A percentile compares a stretch with the other conserved stretches of the same genome.
These are phyloP conservation scores for Pisolithus thermaeus DNA, from an alignment of 1,284 basidiomycete species.

Conservation along the genomic window DNA sequence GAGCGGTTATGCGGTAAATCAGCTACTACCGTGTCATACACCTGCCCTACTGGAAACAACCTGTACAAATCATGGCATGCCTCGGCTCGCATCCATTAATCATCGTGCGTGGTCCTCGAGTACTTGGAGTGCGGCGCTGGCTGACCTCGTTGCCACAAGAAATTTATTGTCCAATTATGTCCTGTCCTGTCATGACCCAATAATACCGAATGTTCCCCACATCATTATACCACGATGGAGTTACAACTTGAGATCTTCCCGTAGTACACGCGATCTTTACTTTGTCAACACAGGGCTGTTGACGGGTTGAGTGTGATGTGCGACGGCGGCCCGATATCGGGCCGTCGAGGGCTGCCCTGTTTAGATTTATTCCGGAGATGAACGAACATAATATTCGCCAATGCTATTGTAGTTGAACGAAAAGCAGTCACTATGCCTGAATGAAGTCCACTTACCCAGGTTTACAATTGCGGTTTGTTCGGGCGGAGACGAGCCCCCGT, in stretches of 20 bases:
- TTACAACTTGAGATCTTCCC: background rate
- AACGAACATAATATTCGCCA: too few species aligned
- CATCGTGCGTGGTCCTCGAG: background rate
- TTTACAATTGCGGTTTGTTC: too few species aligned
- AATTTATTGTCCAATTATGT: constrained; percentile 1
- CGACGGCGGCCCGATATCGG: too few species aligned
- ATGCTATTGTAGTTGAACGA: too few species aligned
- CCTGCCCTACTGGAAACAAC: background rate
- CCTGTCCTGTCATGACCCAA: background rate
- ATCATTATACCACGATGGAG: background rate
- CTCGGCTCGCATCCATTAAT: background rate
- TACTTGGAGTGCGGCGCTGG: background rate
- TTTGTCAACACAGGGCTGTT: background rate
- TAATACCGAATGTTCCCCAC: background rate
- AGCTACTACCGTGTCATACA: background rate
- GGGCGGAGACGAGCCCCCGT: too few species aligned
- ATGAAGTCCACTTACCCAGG: too few species aligned
- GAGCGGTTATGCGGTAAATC: background rate
- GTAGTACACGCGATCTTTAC: background rate
- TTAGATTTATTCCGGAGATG: too few species aligned
- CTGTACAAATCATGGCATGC: background rate
- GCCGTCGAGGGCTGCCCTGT: too few species aligned
- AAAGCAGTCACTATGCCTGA: too few species aligned
- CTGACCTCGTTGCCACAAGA: background rate
- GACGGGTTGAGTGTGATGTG: too few species aligned